Evolutionary conservation across 2,329 filamentous ascomycete species (phyloP).

Genomic region (Pestalotiopsis sp.): DNA sequence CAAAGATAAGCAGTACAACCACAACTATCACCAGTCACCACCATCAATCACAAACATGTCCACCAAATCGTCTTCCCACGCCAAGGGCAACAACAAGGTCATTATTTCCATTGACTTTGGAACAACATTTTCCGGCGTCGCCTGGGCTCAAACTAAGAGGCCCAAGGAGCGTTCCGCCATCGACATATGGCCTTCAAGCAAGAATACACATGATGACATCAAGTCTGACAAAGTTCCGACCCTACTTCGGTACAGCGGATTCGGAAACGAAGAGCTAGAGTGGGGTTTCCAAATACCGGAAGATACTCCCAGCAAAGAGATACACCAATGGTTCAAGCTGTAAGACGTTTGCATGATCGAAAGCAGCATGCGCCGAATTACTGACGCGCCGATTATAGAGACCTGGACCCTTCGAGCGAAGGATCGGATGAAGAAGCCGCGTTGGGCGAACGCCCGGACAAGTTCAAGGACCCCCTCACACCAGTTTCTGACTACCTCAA

Average conservation of each 20-base stretch:
- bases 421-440: neutral
- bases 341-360: slow-evolving; percentile 30
- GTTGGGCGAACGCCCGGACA: slow-evolving; percentile 14
- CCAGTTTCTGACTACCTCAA: slow-evolving; percentile 52
- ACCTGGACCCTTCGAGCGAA: neutral
- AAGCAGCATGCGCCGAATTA: slow-evolving; percentile 2
- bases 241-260: slow-evolving; percentile 44
- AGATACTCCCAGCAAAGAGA: slow-evolving; percentile 39
- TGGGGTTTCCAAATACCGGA: slow-evolving; percentile 55
- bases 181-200: slow-evolving; percentile 47
- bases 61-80: too few species aligned
- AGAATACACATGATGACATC: slow-evolving; percentile 36
- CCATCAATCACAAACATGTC: too few species aligned
- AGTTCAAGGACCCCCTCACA: slow-evolving; percentile 8
- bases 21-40: too few species aligned
- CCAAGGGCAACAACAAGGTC: slow-evolving; percentile 34
- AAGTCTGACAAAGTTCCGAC: slow-evolving; percentile 52
- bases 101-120: slow-evolving; percentile 60
- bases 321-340: slow-evolving; percentile 55
- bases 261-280: slow-evolving; percentile 35
- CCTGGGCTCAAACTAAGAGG: slow-evolving; percentile 49
- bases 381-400: neutral
- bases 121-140: slow-evolving; percentile 59
- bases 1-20: too few species aligned
- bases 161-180: slow-evolving; percentile 45